Percentiles rank a stretch among this genome's conserved stretches.
phyloP scores from a whole-genome alignment of 257 asterid species.

The Lycium ferocissimum region DNA sequence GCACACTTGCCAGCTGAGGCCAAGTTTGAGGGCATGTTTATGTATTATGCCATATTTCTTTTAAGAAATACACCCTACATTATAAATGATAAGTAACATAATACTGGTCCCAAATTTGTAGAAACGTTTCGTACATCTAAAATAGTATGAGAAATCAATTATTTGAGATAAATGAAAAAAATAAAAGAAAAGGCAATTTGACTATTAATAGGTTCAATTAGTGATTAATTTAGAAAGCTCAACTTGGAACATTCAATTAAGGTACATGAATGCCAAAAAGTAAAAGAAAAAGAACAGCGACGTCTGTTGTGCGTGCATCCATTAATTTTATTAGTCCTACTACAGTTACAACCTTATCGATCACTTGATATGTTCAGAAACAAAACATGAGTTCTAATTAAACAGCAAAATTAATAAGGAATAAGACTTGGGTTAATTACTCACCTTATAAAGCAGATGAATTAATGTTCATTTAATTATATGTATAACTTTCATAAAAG shows the following conservation, averaged over 20 bases:
- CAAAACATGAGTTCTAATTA: not conserved
- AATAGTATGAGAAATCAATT: too few species aligned
- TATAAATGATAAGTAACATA: too few species aligned
- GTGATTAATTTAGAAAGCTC: not conserved
- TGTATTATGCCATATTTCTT: too few species aligned
- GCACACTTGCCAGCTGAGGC: too few species aligned
- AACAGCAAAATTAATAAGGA: not conserved
- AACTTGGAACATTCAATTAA: not conserved
- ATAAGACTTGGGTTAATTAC: not conserved
- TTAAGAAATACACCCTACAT: too few species aligned
- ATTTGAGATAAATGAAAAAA: not conserved
- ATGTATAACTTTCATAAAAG: slow-evolving; percentile 3
- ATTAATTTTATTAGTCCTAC: not conserved
- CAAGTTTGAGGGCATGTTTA: too few species aligned
- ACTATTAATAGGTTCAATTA: not conserved
- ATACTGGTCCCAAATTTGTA: too few species aligned
- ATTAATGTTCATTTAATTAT: not conserved
- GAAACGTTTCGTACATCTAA: too few species aligned
- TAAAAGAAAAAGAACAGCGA: not conserved
- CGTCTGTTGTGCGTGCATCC: not conserved
- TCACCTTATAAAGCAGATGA: not conserved
- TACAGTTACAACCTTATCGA: not conserved
- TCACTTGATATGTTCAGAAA: not conserved
- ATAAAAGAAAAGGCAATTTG: not conserved
- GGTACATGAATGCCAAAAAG: not conserved